Percentiles rank a stretch among this genome's conserved stretches.
Conservation (phyloP, 352 stramenopile species). For the Pythium pectinolyticum region DNA sequence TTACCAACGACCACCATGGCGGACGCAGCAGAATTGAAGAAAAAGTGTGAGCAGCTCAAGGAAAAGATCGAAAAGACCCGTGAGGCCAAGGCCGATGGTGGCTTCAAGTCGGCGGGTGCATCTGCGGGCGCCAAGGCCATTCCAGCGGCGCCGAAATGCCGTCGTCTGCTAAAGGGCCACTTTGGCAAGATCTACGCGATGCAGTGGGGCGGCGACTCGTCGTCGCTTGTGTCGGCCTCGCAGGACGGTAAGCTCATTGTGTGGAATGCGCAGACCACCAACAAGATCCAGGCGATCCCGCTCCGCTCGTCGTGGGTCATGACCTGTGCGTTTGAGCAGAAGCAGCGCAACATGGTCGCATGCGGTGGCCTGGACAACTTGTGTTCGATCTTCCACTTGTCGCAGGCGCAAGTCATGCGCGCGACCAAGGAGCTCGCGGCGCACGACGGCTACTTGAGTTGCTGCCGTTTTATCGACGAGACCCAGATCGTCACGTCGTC, state of each 20-base stretch:
- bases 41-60: slow-evolving; percentile 86
- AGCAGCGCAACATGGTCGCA: slow-evolving; percentile 95
- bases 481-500: slow-evolving; percentile 92
- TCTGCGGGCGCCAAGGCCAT: slow-evolving; percentile 71
- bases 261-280: slow-evolving; percentile 97
- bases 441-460: slow-evolving; percentile 98
- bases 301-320: slow-evolving; percentile 99
- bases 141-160: slow-evolving; percentile 88
- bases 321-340: slow-evolving; percentile 98
- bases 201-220: slow-evolving; percentile 95
- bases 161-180: slow-evolving; percentile 96
- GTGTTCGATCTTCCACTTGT: slow-evolving; percentile 99
- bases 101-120: slow-evolving; percentile 66
- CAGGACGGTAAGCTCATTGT: slow-evolving; percentile 99
- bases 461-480: slow-evolving; percentile 97
- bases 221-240: slow-evolving; percentile 90
- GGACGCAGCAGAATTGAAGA: slow-evolving; percentile 79
- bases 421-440: slow-evolving; percentile 94
- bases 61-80: slow-evolving; percentile 87
- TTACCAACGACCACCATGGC: slow-evolving; percentile 67
- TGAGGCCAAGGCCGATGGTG: slow-evolving; percentile 72
- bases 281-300: slow-evolving; percentile 97
- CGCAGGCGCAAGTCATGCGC: slow-evolving; percentile 86
- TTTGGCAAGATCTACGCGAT: slow-evolving; percentile 99
- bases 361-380: slow-evolving; percentile 99